Percentiles rank a stretch among this genome's conserved stretches.
These are phyloP conservation scores for Isatis tinctoria DNA, from an alignment of 345 rosid species.

Conservation along the genomic window DNA sequence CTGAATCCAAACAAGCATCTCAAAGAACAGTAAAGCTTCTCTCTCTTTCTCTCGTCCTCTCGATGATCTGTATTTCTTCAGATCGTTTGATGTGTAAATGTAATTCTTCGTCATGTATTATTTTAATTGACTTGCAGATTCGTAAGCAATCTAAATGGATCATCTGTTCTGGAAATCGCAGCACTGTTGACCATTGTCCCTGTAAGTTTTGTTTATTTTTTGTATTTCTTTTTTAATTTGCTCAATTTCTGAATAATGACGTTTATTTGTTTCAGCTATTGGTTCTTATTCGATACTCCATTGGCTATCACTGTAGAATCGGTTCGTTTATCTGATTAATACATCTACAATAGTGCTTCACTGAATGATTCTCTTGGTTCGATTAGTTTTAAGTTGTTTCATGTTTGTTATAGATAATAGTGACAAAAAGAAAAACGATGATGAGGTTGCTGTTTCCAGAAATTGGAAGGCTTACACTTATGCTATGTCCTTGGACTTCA, in stretches of 20 bases:
- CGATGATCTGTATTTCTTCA: not conserved
- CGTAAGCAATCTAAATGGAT: conserved; percentile 80
- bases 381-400: not conserved
- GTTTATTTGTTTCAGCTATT: conserved; percentile 43
- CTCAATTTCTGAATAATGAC: not conserved
- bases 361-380: not conserved
- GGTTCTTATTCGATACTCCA: conserved; percentile 50
- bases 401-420: conserved; percentile 18
- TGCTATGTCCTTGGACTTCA: conserved; percentile 52
- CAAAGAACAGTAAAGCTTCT: conserved; percentile 58
- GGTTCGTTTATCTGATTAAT: conserved; percentile 35
- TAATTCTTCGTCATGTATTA: not conserved
- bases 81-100: not conserved
- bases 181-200: conserved; percentile 58
- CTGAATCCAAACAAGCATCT: conserved; percentile 71
- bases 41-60: not conserved
- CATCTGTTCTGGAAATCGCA: conserved; percentile 66
- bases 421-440: conserved; percentile 42
- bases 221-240: not conserved
- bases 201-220: conserved; percentile 29
- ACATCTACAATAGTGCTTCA: not conserved
- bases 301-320: conserved; percentile 24
- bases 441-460: conserved; percentile 37
- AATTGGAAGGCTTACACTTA: conserved; percentile 41
- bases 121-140: conserved; percentile 44